Percentiles rank a stretch among this genome's conserved stretches.
Evolutionary conservation across 2,329 filamentous ascomycete species (phyloP).

Genomic region (Alternaria gansuensis): DNA sequence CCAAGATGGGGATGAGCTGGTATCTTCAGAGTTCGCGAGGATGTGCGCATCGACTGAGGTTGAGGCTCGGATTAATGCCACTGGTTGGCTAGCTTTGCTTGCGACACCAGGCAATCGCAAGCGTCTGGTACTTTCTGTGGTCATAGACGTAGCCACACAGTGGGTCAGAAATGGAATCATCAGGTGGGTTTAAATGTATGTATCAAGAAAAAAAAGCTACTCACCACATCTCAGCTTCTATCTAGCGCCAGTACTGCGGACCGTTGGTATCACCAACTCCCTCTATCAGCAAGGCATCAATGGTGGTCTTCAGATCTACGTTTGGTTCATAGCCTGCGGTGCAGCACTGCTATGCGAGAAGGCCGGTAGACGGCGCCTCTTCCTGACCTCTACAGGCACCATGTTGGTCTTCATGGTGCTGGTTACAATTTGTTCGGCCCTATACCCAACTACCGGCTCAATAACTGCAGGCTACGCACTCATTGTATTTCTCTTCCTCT

Average conservation of each 20-base stretch:
- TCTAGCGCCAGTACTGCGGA: slow-evolving; percentile 50
- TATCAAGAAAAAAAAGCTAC: neutral
- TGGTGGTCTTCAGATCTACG: slow-evolving; percentile 54
- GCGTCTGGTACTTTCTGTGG: slow-evolving; percentile 51
- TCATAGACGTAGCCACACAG: slow-evolving; percentile 51
- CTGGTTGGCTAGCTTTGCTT: slow-evolving; percentile 25
- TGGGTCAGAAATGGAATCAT: slow-evolving; percentile 56
- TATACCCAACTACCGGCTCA: slow-evolving; percentile 20
- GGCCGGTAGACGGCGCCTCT: slow-evolving; percentile 56
- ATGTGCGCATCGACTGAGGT: slow-evolving; percentile 13
- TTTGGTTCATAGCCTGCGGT: slow-evolving; percentile 46
- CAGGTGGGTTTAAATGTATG: neutral
- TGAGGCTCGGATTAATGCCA: neutral
- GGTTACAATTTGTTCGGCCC: slow-evolving; percentile 54
- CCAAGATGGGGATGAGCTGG: slow-evolving; percentile 38
- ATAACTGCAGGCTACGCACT: slow-evolving; percentile 25
- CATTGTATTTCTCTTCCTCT: slow-evolving; percentile 32
- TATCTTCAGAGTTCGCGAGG: slow-evolving; percentile 15
- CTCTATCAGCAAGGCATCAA: slow-evolving; percentile 54
- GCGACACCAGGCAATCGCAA: slow-evolving; percentile 50
- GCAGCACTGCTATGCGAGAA: slow-evolving; percentile 56
- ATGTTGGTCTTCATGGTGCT: slow-evolving; percentile 58
- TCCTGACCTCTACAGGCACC: slow-evolving; percentile 53
- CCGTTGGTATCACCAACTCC: slow-evolving; percentile 51
- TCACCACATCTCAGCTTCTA: slow-evolving; percentile 39